Evolutionary conservation across 2,329 filamentous ascomycete species (phyloP).

Genomic region (Microcyclosporella mali): DNA sequence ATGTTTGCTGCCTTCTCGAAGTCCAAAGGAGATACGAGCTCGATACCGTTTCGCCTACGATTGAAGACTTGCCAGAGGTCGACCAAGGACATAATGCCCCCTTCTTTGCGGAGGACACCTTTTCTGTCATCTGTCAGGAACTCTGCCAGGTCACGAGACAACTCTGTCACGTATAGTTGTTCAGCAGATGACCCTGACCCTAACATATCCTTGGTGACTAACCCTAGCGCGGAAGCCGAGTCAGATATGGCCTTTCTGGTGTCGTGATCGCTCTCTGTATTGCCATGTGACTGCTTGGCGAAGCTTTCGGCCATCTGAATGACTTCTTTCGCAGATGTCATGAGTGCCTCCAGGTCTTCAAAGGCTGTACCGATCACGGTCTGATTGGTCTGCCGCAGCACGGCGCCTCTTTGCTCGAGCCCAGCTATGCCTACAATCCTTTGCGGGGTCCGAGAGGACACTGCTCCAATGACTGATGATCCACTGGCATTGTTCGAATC

Average conservation of each 20-base stretch:
- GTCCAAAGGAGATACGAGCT: conserved; percentile 84
- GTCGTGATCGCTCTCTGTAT: conserved; percentile 47
- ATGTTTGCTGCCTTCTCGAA: conserved; percentile 83
- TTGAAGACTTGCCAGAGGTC: conserved; percentile 96
- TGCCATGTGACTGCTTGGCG: conserved; percentile 57
- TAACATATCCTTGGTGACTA: conserved; percentile 93
- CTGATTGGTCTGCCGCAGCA: conserved; percentile 87
- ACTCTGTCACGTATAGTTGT: conserved; percentile 80
- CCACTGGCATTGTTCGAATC: conserved; percentile 41
- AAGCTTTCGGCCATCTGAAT: conserved; percentile 88
- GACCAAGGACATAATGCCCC: conserved; percentile 82
- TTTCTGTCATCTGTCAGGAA: conserved; percentile 80
- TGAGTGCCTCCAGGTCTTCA: conserved; percentile 90
- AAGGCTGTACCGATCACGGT: conserved; percentile 88
- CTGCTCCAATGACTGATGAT: conserved; percentile 28
- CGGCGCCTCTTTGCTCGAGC: conserved; percentile 76
- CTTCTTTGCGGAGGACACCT: conserved; percentile 69
- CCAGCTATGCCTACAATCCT: conserved; percentile 85
- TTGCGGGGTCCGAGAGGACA: conserved; percentile 25
- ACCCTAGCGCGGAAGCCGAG: conserved; percentile 74
- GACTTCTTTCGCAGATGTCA: conserved; percentile 96
- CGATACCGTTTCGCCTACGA: conserved; percentile 82
- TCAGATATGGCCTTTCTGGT: conserved; percentile 70
- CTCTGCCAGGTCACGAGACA: conserved; percentile 78
- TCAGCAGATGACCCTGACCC: conserved; percentile 67